Base-by-base conservation (phyloP, 2,329 filamentous ascomycete species). In the Colletotrichum orbiculare region DNA sequence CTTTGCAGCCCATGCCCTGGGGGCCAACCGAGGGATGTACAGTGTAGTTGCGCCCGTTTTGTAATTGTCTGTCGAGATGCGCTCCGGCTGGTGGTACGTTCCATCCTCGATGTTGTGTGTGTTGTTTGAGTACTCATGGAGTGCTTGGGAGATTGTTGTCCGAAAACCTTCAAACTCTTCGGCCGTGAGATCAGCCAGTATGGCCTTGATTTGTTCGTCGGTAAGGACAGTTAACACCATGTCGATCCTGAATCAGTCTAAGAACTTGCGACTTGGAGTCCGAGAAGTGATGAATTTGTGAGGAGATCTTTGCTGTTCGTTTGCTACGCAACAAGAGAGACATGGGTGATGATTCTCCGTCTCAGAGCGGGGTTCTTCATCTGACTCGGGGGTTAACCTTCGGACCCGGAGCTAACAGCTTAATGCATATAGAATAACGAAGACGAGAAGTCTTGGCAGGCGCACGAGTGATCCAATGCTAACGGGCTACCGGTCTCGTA, bases 21-120 rank as follows among this genome's bases (percentile, higher is more conserved):
- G 86, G 85, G 64, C 88, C 88, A 33, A 84, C 87, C 2, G 90
- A 90, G 0, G 91, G 91, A 93, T 93, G 73, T 93, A 93, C 25
- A 93, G 78, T 2, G 89, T 92, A 15, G 87, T 89, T 37, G 83
- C 80, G 45, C 82, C 82, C 13, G 83, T 85, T 0, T 74, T 75
- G 2, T 77, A 73, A 34, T 83, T 84, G 45, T 82, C 74, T 8
- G 87, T 79, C 0, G 81, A 76, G 9, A 81, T 81, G 38, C 86
- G 81, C 60, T 82, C 79, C 6, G 87, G 88, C 69, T 89, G 86
- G 68, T 89, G 82, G 60, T 85, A 81, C 4, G 83, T 71, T 41
- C 77, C 79, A 42, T 76, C 75, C 39, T 79, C 74, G 34, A 78
- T 74, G 13, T 75, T 73, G 60, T 84, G 81, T 0, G 82, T 81